Base-by-base conservation (phyloP, 2,329 filamentous ascomycete species). In the Venturia aucupariae region DNA sequence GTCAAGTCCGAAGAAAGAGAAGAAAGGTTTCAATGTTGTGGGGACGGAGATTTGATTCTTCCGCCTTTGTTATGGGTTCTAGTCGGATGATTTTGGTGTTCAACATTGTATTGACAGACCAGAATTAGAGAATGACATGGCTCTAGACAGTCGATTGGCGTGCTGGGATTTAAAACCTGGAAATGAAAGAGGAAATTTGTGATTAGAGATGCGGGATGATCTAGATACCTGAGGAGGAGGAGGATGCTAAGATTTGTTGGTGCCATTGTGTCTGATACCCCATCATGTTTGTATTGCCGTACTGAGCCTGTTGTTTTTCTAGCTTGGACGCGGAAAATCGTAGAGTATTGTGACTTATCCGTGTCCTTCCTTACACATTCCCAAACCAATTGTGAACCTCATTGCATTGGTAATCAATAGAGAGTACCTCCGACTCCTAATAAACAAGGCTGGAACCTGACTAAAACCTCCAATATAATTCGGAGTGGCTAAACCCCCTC, bases 1-100 rank as follows among this genome's bases (percentile, higher is more conserved):
- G 13, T 38, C 24, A 7, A 60, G 19, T 60, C 59, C 59, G 22
- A 42, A 38, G n/a, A 60, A 60, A 32, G 59, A 60, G 59, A 60
- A 42, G 38, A n/a, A 32, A 30, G 17, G 19, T 0, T 35, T 35
- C 1, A 57, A 57, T 57, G 2, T 57, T 24, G 17, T 57, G 6
- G 51, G 5, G 51, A 7, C 15, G 7, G 27, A 17, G 15, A n/a
- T 15, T 17, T 32, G 30, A 57, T 35, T 48, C 44, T 35, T 57
- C 5, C 4, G 24, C 1, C 6, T 57, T n/a, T 35, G 13, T 19
- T 35, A 57, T 48, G 8, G 44, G 30, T 6, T 55, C 11, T 55
- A 15, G n/a, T 27, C n/a, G 44, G n/a, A 19, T 48, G 44, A 38
- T 48, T 35, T 17, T 35, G 51, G 51, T 55, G 51, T 32, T 35